Percentiles rank a stretch among this genome's conserved stretches.
These are phyloP conservation scores for Heritiera littoralis DNA, from an alignment of 345 rosid genomes.

Conservation along the genomic window DNA sequence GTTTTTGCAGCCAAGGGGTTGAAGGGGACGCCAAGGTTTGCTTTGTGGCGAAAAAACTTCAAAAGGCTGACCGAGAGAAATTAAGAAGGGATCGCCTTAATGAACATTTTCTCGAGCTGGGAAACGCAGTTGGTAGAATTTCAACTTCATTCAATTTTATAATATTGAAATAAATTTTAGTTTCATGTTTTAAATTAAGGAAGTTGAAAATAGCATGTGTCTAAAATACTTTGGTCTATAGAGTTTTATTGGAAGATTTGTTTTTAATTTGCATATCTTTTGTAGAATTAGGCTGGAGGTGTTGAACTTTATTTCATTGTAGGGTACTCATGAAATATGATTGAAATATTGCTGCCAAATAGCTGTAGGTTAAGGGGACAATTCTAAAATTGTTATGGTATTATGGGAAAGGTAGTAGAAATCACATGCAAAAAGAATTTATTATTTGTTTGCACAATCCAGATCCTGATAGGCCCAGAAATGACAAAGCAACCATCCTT, in stretches of 20 bases:
- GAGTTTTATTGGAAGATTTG: neutral
- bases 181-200: neutral
- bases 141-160: neutral
- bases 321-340: neutral
- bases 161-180: neutral
- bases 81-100: constrained; percentile 88
- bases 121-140: constrained; percentile 64
- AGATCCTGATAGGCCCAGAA: constrained; percentile 92
- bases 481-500: constrained; percentile 85
- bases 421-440: neutral
- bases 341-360: neutral
- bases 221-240: neutral
- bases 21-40: constrained; percentile 46
- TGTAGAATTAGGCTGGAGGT: neutral
- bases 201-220: neutral
- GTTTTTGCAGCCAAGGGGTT: constrained; percentile 36
- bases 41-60: constrained; percentile 58
- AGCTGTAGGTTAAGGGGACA: neutral
- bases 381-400: neutral
- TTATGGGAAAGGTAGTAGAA: neutral
- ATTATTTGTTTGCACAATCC: constrained; percentile 19
- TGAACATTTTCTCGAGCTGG: constrained; percentile 80
- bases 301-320: neutral
- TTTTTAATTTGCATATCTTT: neutral
- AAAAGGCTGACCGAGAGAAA: constrained; percentile 92